phyloP scores from a whole-genome alignment of 345 rosid species.

The Linum trigynum region DNA sequence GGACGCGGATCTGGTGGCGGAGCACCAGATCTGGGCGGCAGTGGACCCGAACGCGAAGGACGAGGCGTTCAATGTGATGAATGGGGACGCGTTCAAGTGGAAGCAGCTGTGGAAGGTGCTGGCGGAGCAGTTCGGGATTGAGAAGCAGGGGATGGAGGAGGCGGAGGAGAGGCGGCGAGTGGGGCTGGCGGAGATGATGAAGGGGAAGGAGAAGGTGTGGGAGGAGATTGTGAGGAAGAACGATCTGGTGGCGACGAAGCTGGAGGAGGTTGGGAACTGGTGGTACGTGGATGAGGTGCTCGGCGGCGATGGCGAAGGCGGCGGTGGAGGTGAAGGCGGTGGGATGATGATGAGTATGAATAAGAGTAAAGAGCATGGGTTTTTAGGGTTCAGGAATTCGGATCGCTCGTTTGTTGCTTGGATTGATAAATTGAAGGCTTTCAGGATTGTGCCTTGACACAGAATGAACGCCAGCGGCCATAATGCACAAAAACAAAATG shows the following conservation, averaged over 20 bases:
- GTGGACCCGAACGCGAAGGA: constrained; percentile 52
- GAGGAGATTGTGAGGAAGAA: constrained; percentile 67
- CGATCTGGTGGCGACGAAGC: constrained; percentile 37
- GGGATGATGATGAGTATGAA: constrained; percentile 40
- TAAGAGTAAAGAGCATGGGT: constrained; percentile 78
- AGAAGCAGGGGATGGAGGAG: constrained; percentile 50
- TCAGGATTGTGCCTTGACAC: constrained; percentile 16
- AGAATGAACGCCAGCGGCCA: too few relatives aligned
- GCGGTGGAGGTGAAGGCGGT: neutral
- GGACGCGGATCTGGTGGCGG: constrained; percentile 74
- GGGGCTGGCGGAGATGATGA: constrained; percentile 53
- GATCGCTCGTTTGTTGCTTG: constrained; percentile 48
- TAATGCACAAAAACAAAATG: too few relatives aligned
- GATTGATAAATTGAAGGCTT: constrained; percentile 14
- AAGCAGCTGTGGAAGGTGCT: constrained; percentile 68
- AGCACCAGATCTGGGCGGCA: constrained; percentile 85
- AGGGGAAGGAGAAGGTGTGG: constrained; percentile 57
- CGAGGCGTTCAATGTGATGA: constrained; percentile 65
- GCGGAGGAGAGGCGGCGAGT: constrained; percentile 22
- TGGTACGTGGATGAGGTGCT: constrained; percentile 49
- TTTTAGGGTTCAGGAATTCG: constrained; percentile 81
- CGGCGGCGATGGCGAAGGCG: constrained; percentile 1
- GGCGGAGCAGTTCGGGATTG: constrained; percentile 77
- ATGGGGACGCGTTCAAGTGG: constrained; percentile 76
- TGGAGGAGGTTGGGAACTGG: constrained; percentile 54